Percentiles rank a stretch among this genome's conserved stretches.
Conservation (phyloP, 768 basidiomycete species). For the Roridomyces roridus region DNA sequence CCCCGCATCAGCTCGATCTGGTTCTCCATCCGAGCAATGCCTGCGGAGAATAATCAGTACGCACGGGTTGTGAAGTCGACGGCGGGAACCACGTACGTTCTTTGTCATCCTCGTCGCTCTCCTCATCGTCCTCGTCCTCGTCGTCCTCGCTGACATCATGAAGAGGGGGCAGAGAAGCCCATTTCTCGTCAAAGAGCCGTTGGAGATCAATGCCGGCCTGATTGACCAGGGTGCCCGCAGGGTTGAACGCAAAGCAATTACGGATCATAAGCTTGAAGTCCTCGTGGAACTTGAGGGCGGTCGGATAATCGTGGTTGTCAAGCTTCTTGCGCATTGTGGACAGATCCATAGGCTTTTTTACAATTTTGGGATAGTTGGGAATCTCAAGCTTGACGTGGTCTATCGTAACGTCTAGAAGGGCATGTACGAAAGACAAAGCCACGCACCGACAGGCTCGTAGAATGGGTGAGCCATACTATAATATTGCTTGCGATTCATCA, state of each 20-base stretch:
- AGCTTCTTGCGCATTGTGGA: constrained; percentile 88
- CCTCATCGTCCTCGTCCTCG: constrained; percentile 71
- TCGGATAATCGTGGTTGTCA: constrained; percentile 75
- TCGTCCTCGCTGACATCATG: constrained; percentile 62
- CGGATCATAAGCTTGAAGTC: constrained; percentile 96
- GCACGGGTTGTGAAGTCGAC: neutral
- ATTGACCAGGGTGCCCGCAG: constrained; percentile 85
- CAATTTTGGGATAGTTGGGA: constrained; percentile 83
- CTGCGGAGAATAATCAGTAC: constrained; percentile 45
- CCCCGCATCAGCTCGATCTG: constrained; percentile 82
- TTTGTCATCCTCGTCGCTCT: constrained; percentile 72
- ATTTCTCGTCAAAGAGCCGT: constrained; percentile 91
- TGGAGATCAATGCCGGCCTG: constrained; percentile 87
- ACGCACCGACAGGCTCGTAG: constrained; percentile 92
- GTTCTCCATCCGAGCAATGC: constrained; percentile 79
- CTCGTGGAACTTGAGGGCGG: constrained; percentile 81
- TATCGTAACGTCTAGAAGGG: constrained; percentile 33
- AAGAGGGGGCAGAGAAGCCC: constrained; percentile 76
- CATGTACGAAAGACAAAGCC: constrained; percentile 8
- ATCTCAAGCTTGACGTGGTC: constrained; percentile 82
- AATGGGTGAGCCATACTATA: constrained; percentile 79
- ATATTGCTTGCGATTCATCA: constrained; percentile 83
- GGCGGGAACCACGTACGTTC: constrained; percentile 60
- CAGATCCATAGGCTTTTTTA: constrained; percentile 97
- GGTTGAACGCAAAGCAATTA: constrained; percentile 94